Evolutionary conservation across 768 basidiomycete genomes (phyloP), one percentile per base, ranked within the genome.

Genomic region (Collybia mongolica): DNA sequence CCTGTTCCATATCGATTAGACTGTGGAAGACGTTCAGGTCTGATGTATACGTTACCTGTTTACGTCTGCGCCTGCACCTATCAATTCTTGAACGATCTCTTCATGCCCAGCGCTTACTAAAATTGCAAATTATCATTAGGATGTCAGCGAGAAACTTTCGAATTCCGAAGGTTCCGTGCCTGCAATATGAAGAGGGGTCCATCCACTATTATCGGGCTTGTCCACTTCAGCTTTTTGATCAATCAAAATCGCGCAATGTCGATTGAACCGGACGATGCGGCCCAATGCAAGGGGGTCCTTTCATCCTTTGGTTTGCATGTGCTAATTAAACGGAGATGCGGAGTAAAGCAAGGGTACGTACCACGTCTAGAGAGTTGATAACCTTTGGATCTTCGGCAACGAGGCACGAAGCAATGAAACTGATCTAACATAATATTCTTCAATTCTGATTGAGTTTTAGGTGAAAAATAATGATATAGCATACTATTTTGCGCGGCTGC

Each of bases 241-340:
- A 50, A 92, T 72, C 56, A 93, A 74, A 82, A 88, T 47, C 79
- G 73, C 23, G 64, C 76, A 54, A 90, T 82, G 48, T 89, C 87
- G 48, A 81, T 64, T 36, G 84, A 78, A 44, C 88, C 90, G 17
- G 82, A 82, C 9, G 84, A 85, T 11, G 90, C 83, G 49, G 90
- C 88, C 89, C 90, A 92, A 60, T 93, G 91, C n/a, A 93, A 68
- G 7, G 91, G 80, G 0, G 91, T 90, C 28, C 91, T 76, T 35
- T 77, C 84, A 63, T 93, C 90, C 89, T 91, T 52, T 46, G 28
- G 7, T 18, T 26, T 11, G 35, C 15, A 38, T 2, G 7, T 11
- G 8, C 2, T 46, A 26, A 3, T 17, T 15, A 22, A 39, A 38
- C 22, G 49, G 14, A 36, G 12, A 15, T 8, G 14, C 12, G 37